Evolutionary conservation across 306 rosid genomes (phyloP).

Genomic region (Acacia confusa): DNA sequence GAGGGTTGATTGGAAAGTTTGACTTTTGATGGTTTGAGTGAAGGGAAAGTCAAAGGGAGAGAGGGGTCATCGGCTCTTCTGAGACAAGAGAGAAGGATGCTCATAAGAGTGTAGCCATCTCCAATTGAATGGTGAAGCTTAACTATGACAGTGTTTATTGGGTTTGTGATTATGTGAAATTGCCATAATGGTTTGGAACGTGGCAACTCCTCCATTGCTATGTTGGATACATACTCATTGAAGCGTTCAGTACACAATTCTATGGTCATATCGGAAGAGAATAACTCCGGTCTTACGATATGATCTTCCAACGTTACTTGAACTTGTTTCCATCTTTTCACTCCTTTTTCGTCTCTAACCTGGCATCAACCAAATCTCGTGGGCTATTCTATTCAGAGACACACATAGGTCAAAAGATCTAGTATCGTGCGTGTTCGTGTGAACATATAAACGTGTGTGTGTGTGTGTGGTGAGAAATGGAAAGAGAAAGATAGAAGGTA

Average conservation of each 20-base stretch:
- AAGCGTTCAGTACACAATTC: background rate
- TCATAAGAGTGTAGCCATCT: slow-evolving; percentile 1
- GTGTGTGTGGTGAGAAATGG: background rate
- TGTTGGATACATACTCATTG: background rate
- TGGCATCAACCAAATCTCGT: background rate
- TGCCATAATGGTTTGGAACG: background rate
- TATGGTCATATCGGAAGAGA: background rate
- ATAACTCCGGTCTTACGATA: background rate
- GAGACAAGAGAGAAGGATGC: background rate
- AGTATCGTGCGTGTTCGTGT: background rate
- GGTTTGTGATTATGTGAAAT: background rate
- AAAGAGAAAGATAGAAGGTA: background rate
- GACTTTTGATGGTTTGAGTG: background rate
- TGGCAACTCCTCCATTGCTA: background rate
- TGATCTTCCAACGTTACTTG: background rate
- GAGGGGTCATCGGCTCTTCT: background rate
- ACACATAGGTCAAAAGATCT: background rate
- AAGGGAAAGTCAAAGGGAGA: background rate
- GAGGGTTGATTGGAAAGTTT: background rate
- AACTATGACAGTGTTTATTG: background rate
- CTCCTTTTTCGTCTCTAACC: background rate
- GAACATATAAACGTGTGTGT: background rate
- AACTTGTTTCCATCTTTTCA: background rate
- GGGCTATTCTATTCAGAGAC: background rate
- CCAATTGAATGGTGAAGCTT: background rate